These are phyloP conservation scores for Adansonia rubrostipa DNA, from an alignment of 441 rosid species.

Conservation along the genomic window DNA sequence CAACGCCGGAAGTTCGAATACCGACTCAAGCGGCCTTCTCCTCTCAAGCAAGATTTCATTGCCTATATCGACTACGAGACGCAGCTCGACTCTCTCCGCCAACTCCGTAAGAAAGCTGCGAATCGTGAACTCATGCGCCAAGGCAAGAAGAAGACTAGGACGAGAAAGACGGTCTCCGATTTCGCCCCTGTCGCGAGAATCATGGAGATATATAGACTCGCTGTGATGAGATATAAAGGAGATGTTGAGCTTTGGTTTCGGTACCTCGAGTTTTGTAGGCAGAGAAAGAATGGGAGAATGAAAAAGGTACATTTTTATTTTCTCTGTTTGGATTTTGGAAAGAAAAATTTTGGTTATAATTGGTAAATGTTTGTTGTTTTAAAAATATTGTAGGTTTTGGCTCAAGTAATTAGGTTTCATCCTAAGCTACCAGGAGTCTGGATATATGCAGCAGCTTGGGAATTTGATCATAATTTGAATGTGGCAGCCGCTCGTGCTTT, in stretches of 20 bases:
- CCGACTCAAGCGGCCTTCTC: slow-evolving; percentile 82
- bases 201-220: slow-evolving; percentile 66
- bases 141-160: slow-evolving; percentile 40
- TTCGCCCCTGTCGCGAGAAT: slow-evolving; percentile 67
- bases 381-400: slow-evolving; percentile 54
- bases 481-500: slow-evolving; percentile 86
- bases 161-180: slow-evolving; percentile 66
- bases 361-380: background rate
- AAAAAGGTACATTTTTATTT: slow-evolving; percentile 59
- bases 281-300: slow-evolving; percentile 79
- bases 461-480: slow-evolving; percentile 81
- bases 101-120: slow-evolving; percentile 63
- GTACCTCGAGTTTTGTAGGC: slow-evolving; percentile 78
- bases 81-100: slow-evolving; percentile 75
- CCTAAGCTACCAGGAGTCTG: slow-evolving; percentile 87
- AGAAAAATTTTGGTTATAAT: background rate
- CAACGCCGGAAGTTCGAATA: slow-evolving; percentile 91
- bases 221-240: slow-evolving; percentile 77
- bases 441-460: slow-evolving; percentile 99
- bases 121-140: slow-evolving; percentile 33
- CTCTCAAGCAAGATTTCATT: slow-evolving; percentile 75
- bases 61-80: slow-evolving; percentile 84
- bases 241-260: slow-evolving; percentile 85
- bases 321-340: slow-evolving; percentile 13
- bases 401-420: slow-evolving; percentile 85